These are phyloP conservation scores for Hemisphaericaspora nanyangensis DNA, from an alignment of 805 yeast genomes.

Conservation along the genomic window DNA sequence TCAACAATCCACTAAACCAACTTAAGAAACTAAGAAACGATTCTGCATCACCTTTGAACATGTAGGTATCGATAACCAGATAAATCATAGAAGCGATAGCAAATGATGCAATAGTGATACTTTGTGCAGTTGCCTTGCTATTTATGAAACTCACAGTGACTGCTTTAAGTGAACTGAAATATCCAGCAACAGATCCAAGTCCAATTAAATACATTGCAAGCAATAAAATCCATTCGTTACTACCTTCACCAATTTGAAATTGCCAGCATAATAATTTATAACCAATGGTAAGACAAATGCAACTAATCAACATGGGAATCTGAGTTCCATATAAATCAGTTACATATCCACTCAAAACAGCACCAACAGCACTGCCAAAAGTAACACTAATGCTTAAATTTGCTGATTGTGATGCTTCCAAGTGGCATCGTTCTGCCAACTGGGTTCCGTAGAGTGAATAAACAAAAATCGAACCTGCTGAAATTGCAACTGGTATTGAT, in stretches of 20 bases:
- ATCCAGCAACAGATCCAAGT: slow-evolving; percentile 30
- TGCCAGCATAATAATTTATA: slow-evolving; percentile 24
- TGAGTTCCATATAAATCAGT: slow-evolving; percentile 33
- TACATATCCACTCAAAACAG: slow-evolving; percentile 27
- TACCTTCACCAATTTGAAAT: slow-evolving; percentile 16
- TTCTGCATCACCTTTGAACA: slow-evolving; percentile 20
- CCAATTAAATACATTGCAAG: slow-evolving; percentile 29
- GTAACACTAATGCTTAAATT: slow-evolving; percentile 30
- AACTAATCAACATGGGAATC: slow-evolving; percentile 26
- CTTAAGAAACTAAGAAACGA: slow-evolving; percentile 21
- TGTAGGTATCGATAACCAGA: slow-evolving; percentile 17
- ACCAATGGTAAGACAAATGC: slow-evolving; percentile 21
- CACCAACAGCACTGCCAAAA: slow-evolving; percentile 31
- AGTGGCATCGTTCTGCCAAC: slow-evolving; percentile 25
- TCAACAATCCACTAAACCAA: slow-evolving; percentile 20
- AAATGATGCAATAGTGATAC: slow-evolving; percentile 33
- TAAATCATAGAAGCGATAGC: slow-evolving; percentile 30
- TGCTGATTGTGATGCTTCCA: slow-evolving; percentile 25
- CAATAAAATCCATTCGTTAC: slow-evolving; percentile 13
- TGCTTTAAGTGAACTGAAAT: slow-evolving; percentile 31
- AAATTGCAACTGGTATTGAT: slow-evolving; percentile 29
- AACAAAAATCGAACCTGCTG: slow-evolving; percentile 32
- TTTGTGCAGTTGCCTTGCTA: slow-evolving; percentile 32
- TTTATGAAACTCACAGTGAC: slow-evolving; percentile 30
- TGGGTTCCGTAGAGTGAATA: slow-evolving; percentile 32